Conservation (phyloP, 352 stramenopile genomes). For the Globisporangium perplexum region DNA sequence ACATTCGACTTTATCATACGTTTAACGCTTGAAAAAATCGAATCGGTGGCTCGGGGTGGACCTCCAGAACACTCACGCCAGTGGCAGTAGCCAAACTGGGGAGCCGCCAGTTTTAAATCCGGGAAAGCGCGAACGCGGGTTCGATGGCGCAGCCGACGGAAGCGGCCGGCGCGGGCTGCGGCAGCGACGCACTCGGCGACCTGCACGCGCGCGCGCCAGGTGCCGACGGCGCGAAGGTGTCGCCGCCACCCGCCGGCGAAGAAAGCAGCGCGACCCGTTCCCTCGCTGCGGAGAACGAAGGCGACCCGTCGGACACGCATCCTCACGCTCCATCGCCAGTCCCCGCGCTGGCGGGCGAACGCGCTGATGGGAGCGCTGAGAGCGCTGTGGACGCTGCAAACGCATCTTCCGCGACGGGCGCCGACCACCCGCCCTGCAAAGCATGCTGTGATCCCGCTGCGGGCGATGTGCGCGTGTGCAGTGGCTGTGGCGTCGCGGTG, state of each 20-base stretch:
- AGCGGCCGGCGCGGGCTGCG: constrained; percentile 8
- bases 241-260: not conserved
- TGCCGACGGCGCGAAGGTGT: not conserved
- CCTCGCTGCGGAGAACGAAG: not conserved
- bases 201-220: constrained; percentile 2
- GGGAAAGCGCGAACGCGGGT: not conserved
- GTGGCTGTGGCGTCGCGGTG: constrained; percentile 22
- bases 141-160: constrained; percentile 10
- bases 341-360: not conserved
- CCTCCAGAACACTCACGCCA: not conserved
- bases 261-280: not conserved
- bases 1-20: not conserved
- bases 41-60: constrained; percentile 1
- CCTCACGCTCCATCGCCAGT: not conserved
- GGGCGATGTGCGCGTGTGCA: constrained; percentile 23
- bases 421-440: not conserved
- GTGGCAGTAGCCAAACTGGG: not conserved
- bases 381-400: not conserved
- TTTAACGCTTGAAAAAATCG: not conserved
- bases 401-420: not conserved
- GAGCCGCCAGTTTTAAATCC: not conserved
- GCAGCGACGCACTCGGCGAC: not conserved
- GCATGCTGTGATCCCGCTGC: not conserved
- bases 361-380: not conserved
- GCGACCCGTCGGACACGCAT: not conserved